Evolutionary conservation across 345 rosid genomes (phyloP), one percentile per base, ranked within the genome.

Genomic region (Pistacia atlantica): DNA sequence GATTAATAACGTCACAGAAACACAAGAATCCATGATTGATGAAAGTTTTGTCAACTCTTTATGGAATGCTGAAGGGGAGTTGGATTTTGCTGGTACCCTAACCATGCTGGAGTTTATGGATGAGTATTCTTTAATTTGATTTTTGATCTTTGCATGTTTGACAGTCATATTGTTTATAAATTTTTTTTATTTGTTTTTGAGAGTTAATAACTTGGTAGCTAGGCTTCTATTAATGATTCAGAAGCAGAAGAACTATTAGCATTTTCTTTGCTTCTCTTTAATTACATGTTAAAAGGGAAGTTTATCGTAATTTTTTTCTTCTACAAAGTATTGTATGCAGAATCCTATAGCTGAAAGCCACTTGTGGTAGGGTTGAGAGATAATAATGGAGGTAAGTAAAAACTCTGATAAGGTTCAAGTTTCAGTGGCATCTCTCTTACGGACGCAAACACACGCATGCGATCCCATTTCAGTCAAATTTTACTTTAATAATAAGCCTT

Each of bases 71-170:
- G 84, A 78, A 69, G 78, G 79, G 49, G 78, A 81, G 20, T 72
- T 78, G 14, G 86, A 85, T 73, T 71, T 89, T 18, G 46, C 9
- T 5, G 83, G 80, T 73, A 65, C 77, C 57, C 71, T 82, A 48
- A 72, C 73, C 69, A 83, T 83, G 81, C 70, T 83, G 83, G 87
- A 86, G 25, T 78, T 83, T 54, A 58, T 85, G 61, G 77, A 85
- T 76, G 86, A 78, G 7, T 80, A 51, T 71, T 82, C 82, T 63
- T 77, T 82, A 51, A 73, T 49, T 49, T 73, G 61, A 71, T 60
- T 51, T 7, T 42, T 31, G 33, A 74, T 49, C 28, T 65, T 49
- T 8, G 42, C 72, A 13, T 81, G 54, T 48, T n/a, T 68, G 52
- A 65, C 60, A 52, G 22, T 33, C 1, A 11, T 9, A 48, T 11